phyloP scores from a whole-genome alignment of 2,329 filamentous ascomycete genomes.

The Claviceps arundinis region DNA sequence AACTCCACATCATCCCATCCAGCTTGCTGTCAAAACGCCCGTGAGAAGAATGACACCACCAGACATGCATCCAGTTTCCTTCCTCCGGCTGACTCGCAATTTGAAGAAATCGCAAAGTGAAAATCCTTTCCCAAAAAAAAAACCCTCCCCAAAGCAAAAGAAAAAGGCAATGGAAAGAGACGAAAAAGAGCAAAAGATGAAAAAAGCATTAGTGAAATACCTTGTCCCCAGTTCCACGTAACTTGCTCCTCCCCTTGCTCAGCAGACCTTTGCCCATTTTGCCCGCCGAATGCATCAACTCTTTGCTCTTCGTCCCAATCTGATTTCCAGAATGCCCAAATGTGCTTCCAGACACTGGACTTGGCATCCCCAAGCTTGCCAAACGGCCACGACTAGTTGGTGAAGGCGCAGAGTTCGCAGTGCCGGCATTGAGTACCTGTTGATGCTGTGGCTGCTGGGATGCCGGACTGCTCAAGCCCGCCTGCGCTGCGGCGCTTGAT shows the following conservation, averaged over 20 bases:
- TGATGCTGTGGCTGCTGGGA: constrained; percentile 40
- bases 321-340: constrained; percentile 45
- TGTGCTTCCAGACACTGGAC: constrained; percentile 28
- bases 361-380: constrained; percentile 21
- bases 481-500: constrained; percentile 10
- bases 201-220: constrained; percentile 57
- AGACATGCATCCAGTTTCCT: not conserved
- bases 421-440: constrained; percentile 37
- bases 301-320: constrained; percentile 75
- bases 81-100: not conserved
- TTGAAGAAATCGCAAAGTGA: no score
- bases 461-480: constrained; percentile 12
- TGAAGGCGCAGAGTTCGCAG: constrained; percentile 14
- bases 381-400: constrained; percentile 23
- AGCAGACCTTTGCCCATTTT: constrained; percentile 85
- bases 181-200: constrained; percentile 15
- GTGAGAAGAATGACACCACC: not conserved
- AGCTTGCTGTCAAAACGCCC: not conserved
- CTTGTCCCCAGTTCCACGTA: constrained; percentile 66
- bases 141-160: constrained; percentile 2
- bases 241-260: constrained; percentile 79
- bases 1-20: not conserved
- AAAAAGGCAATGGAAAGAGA: not conserved
- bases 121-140: not conserved
- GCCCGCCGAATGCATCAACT: constrained; percentile 73